Percentiles rank a stretch among this genome's conserved stretches.
Evolutionary conservation across 768 basidiomycete species (phyloP).

Genomic region (Mycena floridula): DNA sequence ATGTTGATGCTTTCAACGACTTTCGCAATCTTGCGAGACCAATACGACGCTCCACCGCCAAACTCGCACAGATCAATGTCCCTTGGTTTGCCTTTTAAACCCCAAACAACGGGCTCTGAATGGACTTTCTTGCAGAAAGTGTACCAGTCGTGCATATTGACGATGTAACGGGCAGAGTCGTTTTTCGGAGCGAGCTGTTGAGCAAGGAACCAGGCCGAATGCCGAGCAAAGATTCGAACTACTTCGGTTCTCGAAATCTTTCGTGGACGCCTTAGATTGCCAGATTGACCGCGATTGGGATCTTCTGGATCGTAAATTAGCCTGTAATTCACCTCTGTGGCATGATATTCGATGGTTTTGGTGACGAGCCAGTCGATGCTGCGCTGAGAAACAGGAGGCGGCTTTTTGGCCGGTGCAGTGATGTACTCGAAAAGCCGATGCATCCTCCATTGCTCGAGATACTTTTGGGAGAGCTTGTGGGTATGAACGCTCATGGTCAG

Average conservation of each 20-base stretch:
- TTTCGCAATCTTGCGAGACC: no score
- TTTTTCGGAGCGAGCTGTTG: background rate
- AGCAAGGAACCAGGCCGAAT: background rate
- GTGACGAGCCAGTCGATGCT: background rate
- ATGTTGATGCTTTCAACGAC: no score
- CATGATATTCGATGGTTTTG: background rate
- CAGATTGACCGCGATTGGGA: no score
- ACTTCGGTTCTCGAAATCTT: background rate
- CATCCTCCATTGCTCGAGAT: background rate
- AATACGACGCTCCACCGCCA: no score
- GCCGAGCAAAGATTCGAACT: background rate
- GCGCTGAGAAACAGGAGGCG: background rate
- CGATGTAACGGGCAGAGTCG: background rate
- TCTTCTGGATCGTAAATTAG: no score
- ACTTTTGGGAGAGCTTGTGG: background rate
- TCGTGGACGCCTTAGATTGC: no score
- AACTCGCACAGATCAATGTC: no score
- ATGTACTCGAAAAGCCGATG: background rate
- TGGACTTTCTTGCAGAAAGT: background rate
- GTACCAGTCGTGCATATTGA: background rate
- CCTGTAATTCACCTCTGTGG: no score
- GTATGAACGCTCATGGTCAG: background rate
- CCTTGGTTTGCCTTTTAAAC: no score
- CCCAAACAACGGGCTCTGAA: background rate
- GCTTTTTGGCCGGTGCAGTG: background rate